phyloP scores from a whole-genome alignment of 108 stramenopile species.

The Aurantiochytrium sp. region DNA sequence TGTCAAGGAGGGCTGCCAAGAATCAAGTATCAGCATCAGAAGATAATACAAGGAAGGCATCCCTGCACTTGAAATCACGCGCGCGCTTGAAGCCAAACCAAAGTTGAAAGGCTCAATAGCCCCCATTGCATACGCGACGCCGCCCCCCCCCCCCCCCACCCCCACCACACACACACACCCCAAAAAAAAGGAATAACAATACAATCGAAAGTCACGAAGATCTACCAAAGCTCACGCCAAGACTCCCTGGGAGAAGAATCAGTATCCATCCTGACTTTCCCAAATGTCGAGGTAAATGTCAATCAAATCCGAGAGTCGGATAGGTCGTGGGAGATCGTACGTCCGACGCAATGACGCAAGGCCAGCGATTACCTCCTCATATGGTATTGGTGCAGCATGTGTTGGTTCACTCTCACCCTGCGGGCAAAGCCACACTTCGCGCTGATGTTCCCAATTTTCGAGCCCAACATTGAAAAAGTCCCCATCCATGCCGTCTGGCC shows the following conservation, averaged over 20 bases:
- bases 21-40: too few species aligned
- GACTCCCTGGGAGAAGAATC: background rate
- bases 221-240: too few species aligned
- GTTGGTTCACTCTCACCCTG: background rate
- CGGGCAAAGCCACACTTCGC: background rate
- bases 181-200: too few species aligned
- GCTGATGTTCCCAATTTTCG: background rate
- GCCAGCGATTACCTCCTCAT: conserved; percentile 1
- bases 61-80: too few species aligned
- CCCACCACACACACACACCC: too few species aligned
- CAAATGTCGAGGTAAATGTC: conserved; percentile 11
- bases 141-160: too few species aligned
- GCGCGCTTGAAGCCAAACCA: too few species aligned
- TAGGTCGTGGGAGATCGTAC: background rate
- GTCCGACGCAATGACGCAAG: background rate
- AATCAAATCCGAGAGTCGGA: background rate
- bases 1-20: too few species aligned
- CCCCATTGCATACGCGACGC: too few species aligned
- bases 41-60: too few species aligned
- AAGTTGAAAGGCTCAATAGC: too few species aligned
- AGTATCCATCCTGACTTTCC: conserved; percentile 8
- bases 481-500: background rate
- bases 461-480: background rate
- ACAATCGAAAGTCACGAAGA: too few species aligned
- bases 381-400: background rate